Evolutionary conservation across 2,329 filamentous ascomycete genomes (phyloP), one percentile per base, ranked within the genome.

Genomic region (Exutisphaerella laricina): DNA sequence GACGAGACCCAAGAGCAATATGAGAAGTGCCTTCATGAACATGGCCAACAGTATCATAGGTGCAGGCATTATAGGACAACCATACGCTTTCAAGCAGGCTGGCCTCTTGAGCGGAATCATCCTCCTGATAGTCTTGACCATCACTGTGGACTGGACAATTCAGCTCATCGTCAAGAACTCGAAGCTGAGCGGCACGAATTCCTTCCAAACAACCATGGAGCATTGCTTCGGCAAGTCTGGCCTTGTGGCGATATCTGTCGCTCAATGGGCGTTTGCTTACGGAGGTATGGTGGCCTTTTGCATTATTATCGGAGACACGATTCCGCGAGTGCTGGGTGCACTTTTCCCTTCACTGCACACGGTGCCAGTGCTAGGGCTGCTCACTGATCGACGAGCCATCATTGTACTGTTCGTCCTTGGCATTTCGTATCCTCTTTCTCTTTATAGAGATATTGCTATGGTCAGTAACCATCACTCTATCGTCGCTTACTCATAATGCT

Each of bases 31-130:
- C 3, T 97, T 98, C 56, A 95, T 97, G 88, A 98, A 98, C 69
- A 98, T 98, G 92, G 90, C 92, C 50, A 98, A 98, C 70, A 94
- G 86, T 58, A 98, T 98, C 64, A 96, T 98, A 49, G 80, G 80
- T 21, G 80, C 80, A 21, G 80, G 80, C 2, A 83, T 84, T 46
- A 83, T 84, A 55, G 80, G 73, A 20, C 92, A 98, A 68, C 89
- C 92, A 9, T 98, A 97, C 67, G 92, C 92, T n/a, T 84, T 98
- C 61, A 80, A 80, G 45, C 89, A 97, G 69, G 92, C 92, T 5
- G 92, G 92, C 5, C 76, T 98, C 56, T 64, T 86, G 12, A 83
- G 85, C 26, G 92, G 92, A 20, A 73, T 90, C 4, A 58, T 88
- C 34, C 75, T 98, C 43, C 77, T 98, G 14, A 68, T 95, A 18